Evolutionary conservation across 2,329 filamentous ascomycete species (phyloP).

Genomic region (Zasmidium angulare): DNA sequence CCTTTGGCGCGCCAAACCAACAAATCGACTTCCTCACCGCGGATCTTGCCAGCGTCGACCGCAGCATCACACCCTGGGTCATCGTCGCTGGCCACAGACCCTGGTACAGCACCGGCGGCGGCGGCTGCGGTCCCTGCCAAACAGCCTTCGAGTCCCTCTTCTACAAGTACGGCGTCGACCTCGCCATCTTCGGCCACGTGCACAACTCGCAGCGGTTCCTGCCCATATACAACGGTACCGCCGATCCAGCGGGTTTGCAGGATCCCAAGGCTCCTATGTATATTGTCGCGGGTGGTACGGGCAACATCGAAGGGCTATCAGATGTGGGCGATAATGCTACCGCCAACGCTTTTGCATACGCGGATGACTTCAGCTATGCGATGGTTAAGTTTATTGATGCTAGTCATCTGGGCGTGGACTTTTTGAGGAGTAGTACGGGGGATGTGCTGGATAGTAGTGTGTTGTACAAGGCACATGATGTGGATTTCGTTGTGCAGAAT

Average conservation of each 20-base stretch:
- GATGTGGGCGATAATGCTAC: slow-evolving; percentile 43
- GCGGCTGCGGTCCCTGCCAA: slow-evolving; percentile 50
- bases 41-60: slow-evolving; percentile 58
- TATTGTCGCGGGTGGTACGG: slow-evolving; percentile 56
- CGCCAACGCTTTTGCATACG: slow-evolving; percentile 52
- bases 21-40: slow-evolving; percentile 57
- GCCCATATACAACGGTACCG: slow-evolving; percentile 33
- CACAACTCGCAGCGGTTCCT: slow-evolving; percentile 59
- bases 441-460: slow-evolving; percentile 22
- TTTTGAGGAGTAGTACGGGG: slow-evolving; percentile 50
- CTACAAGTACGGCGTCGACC: slow-evolving; percentile 58
- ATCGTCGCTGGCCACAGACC: slow-evolving; percentile 48
- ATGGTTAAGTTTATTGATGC: slow-evolving; percentile 49
- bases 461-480: slow-evolving; percentile 24
- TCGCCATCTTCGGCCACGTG: slow-evolving; percentile 58
- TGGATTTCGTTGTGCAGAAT: slow-evolving; percentile 19
- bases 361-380: slow-evolving; percentile 55
- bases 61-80: slow-evolving; percentile 56
- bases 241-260: slow-evolving; percentile 45
- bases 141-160: slow-evolving; percentile 55
- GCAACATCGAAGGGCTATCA: slow-evolving; percentile 56
- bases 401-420: slow-evolving; percentile 51
- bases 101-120: slow-evolving; percentile 38
- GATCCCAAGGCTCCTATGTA: slow-evolving; percentile 58
- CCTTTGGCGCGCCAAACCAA: slow-evolving; percentile 51